Base-by-base conservation (phyloP, 2,329 filamentous ascomycete genomes). In the Lecanicillium sp. region DNA sequence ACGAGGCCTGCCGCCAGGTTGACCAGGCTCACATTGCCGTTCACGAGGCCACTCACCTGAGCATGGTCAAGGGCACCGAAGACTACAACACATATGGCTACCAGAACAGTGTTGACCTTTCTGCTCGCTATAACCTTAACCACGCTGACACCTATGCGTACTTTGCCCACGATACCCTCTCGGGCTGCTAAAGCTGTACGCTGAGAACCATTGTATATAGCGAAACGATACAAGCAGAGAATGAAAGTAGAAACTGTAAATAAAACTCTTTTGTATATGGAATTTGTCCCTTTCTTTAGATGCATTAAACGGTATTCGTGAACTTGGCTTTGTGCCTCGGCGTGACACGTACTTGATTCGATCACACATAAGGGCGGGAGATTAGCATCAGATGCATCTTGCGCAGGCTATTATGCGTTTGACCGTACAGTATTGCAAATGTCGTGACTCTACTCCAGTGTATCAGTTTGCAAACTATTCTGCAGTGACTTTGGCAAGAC, bases 21-120 rank as follows among this genome's bases (percentile, higher is more conserved):
- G 76, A 80, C 54, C 71, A 76, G 56, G 71, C 73, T 5, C 17
- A 29, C 20, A 37, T 37, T 37, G 27, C 35, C 16, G 58, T 81
- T 11, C 78, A 82, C 51, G 78, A 81, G 62, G 63, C 68, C 45
- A 78, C 76, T 9, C 78, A 81, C 51, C 43, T 64, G 68, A 69
- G 14, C 62, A 67, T 45, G 67, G 56, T 50, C 43, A 70, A 71
- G 30, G 70, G 73, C 13, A 79, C 75, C 3, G 53, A 67, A 4
- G 77, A 81, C 48, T 55, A 69, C 36, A 68, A 60, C 19, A 28
- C 22, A 8, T 79, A 77, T 48, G 47, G 59, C 8, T 61, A 71
- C 37, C 62, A 54, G 16, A 73, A 72, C 34, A 75, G 74, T 43
- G 43, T 51, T 13, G 44, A 54, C 3, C 54, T 80, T 43, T 60